Percentiles rank a stretch among this genome's conserved stretches.
Evolutionary conservation across 371 early-diverging fungal species (phyloP).

Genomic region (Mucor ambiguus): DNA sequence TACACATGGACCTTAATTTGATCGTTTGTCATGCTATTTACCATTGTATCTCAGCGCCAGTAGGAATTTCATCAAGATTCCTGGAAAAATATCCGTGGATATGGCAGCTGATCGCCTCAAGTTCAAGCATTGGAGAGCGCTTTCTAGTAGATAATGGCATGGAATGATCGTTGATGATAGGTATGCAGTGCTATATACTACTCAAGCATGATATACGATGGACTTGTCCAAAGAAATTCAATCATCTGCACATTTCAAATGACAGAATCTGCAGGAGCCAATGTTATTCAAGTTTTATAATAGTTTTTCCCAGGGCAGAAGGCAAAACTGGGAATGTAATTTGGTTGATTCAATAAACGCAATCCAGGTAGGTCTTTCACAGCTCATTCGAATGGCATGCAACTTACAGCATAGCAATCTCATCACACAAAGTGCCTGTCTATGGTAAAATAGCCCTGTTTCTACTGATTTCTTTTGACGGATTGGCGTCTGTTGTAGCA

Average conservation of each 20-base stretch:
- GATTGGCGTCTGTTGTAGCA: background rate
- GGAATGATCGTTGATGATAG: background rate
- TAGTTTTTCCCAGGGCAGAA: conserved; percentile 6
- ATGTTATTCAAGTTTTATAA: conserved; percentile 1
- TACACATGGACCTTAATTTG: background rate
- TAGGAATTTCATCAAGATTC: background rate
- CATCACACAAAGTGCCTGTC: too few relatives aligned
- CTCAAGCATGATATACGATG: background rate
- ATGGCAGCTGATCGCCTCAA: background rate
- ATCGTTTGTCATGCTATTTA: background rate
- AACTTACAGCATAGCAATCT: background rate
- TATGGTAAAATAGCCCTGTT: background rate
- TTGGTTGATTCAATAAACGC: background rate
- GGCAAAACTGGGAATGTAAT: background rate
- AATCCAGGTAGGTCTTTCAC: background rate
- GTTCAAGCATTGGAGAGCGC: background rate
- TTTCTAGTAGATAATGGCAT: background rate
- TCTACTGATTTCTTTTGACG: background rate
- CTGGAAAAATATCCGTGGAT: background rate
- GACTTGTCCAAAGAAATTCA: background rate
- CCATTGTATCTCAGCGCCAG: background rate
- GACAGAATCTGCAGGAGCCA: background rate
- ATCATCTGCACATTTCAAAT: background rate
- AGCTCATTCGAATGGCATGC: background rate
- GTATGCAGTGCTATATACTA: background rate